Evolutionary conservation across 129 eudicot genomes (phyloP), one percentile per base, ranked within the genome.

Genomic region (Saposhnikovia divaricata): DNA sequence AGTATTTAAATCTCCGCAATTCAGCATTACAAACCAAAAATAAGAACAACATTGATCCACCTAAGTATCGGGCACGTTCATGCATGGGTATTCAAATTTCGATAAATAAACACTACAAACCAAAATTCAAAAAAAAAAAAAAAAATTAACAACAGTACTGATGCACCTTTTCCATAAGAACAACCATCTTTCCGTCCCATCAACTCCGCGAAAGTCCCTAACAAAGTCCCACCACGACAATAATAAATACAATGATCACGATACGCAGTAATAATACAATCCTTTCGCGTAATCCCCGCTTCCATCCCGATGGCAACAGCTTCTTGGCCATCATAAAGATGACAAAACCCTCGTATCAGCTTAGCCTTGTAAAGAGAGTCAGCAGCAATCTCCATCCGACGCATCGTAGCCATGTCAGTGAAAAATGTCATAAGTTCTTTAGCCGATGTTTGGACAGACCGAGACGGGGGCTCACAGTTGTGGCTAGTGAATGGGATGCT

Each of bases 351-450:
- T 6, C 99, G 95, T 82, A 96, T 96, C 0, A 96, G 88, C 31
- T 96, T 96, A 0, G 99, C 86, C 80, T 96, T 96, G 85, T 96
- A 96, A 23, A 96, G 90, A 3, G 99, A 96, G 77, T 96, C 99
- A 12, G 98, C 98, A 13, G 98, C 98, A 83, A 96, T 96, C 85
- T 96, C 99, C 98, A 92, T 92, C 18, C 99, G 97, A 31, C 99
- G 99, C 99, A 96, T 96, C 2, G 81, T 50, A 0, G 98, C 96
- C 98, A 92, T 96, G 80, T 89, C 95, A 16, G 80, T 85, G 87
- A 92, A 96, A 88, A 92, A 92, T 28, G 79, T 81, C 90, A 96
- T 90, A 77, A 92, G 94, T 47, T 96, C 99, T 9, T 72, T 53
- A 0, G 98, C 90, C 7, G 90, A 74, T 39, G 99, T 96, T 2